Conservation (phyloP, 352 stramenopile genomes). For the Phytophthora ohioensis region DNA sequence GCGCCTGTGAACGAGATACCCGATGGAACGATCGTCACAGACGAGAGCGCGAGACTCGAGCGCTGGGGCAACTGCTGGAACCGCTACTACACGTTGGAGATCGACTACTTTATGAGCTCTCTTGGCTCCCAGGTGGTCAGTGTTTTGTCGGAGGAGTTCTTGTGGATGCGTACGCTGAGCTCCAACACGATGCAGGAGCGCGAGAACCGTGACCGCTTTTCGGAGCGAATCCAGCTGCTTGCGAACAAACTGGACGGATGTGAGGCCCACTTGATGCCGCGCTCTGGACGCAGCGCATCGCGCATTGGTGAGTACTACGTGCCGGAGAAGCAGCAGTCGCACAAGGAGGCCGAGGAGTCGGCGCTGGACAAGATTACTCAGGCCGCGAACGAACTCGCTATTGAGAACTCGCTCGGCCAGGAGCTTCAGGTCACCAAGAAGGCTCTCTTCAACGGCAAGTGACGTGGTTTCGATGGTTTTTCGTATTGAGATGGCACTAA, state of each 20-base stretch:
- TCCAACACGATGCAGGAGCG: constrained; percentile 91
- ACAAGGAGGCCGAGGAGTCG: constrained; percentile 79
- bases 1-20: constrained; percentile 94
- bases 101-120: constrained; percentile 98
- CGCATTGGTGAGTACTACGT: constrained; percentile 90
- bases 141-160: constrained; percentile 93
- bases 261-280: constrained; percentile 68
- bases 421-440: constrained; percentile 87
- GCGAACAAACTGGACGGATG: constrained; percentile 86
- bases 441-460: constrained; percentile 86
- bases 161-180: constrained; percentile 93
- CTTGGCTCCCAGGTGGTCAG: constrained; percentile 92
- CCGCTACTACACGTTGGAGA: constrained; percentile 74
- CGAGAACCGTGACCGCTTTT: constrained; percentile 91
- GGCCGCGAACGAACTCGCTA: constrained; percentile 86
- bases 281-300: constrained; percentile 54
- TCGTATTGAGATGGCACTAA: constrained; percentile 17
- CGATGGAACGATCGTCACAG: constrained; percentile 93
- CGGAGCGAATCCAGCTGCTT: constrained; percentile 88
- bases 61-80: constrained; percentile 97
- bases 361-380: constrained; percentile 89
- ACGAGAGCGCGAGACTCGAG: constrained; percentile 94
- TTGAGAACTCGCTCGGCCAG: constrained; percentile 85
- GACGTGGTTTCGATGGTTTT: constrained; percentile 37
- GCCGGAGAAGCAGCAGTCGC: constrained; percentile 75